A percentile compares a stretch with the other conserved stretches of the same genome.
Conservation (phyloP, 208 protist genomes). For the Leptomonas seymouri region DNA sequence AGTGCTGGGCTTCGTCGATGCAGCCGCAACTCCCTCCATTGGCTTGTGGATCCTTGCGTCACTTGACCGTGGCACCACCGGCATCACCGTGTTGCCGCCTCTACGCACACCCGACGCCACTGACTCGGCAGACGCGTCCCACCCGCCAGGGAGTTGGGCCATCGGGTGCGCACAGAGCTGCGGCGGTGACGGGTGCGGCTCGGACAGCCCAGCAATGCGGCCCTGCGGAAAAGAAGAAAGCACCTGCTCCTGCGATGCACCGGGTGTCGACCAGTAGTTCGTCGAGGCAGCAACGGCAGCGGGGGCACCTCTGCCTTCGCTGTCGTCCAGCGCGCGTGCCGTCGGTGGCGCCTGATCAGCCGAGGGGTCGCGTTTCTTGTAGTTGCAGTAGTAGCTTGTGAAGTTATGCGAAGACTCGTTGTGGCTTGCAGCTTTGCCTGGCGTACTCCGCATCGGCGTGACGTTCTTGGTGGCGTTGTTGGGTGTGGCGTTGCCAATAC, state of each 20-base stretch:
- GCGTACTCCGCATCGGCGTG: not conserved
- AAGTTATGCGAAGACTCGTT: constrained; percentile 38
- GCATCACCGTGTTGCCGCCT: not conserved
- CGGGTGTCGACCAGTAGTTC: constrained; percentile 8
- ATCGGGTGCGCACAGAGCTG: constrained; percentile 7
- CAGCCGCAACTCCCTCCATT: not conserved
- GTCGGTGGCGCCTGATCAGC: constrained; percentile 25
- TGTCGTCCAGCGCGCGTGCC: constrained; percentile 20
- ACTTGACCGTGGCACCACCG: constrained; percentile 6
- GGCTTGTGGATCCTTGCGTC: not conserved
- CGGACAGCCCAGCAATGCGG: not conserved
- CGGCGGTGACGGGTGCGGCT: constrained; percentile 13
- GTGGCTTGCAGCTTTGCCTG: constrained; percentile 1
- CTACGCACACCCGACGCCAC: not conserved
- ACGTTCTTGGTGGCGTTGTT: not conserved
- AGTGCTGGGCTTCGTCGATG: not conserved
- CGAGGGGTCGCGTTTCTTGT: not conserved
- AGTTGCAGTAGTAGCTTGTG: constrained; percentile 41
- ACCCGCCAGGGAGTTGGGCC: not conserved
- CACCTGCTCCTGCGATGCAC: not conserved
- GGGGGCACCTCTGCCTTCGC: not conserved
- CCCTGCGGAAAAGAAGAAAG: not conserved
- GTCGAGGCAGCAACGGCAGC: not conserved
- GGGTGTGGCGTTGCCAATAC: not conserved
- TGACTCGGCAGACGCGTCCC: not conserved